Evolutionary conservation across 371 early-diverging fungal genomes (phyloP).

Genomic region (Batrachochytrium dendrobatidis): DNA sequence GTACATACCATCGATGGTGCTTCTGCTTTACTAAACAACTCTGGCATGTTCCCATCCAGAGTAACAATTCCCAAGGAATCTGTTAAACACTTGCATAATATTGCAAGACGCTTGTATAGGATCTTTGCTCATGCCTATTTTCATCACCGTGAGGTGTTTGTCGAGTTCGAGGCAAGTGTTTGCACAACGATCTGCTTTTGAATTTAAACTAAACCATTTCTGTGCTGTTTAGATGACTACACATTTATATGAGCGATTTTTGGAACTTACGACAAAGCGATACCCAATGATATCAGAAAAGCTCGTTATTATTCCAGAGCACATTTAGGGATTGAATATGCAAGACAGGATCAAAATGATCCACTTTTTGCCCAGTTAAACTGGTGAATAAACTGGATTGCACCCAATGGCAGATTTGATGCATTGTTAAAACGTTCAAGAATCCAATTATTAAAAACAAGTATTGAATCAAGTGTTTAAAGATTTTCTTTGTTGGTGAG

Average conservation of each 20-base stretch:
- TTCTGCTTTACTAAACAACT: slow-evolving; percentile 66
- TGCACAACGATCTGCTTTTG: background rate
- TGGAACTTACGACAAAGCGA: background rate
- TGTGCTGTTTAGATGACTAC: background rate
- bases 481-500: background rate
- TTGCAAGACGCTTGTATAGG: slow-evolving; percentile 86
- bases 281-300: slow-evolving; percentile 7
- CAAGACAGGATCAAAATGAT: background rate
- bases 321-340: background rate
- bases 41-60: slow-evolving; percentile 71
- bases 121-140: slow-evolving; percentile 92
- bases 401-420: too few species aligned
- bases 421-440: too few species aligned
- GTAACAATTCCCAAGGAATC: slow-evolving; percentile 46
- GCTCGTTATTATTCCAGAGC: slow-evolving; percentile 4
- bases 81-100: slow-evolving; percentile 74
- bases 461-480: background rate
- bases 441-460: background rate
- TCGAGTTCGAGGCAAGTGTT: slow-evolving; percentile 65
- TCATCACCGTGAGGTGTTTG: slow-evolving; percentile 83
- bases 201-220: background rate
- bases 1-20: slow-evolving; percentile 90
- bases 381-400: too few species aligned
- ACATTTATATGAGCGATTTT: slow-evolving; percentile 2
- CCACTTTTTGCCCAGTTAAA: too few species aligned